A percentile compares a stretch with the other conserved stretches of the same genome.
These are phyloP conservation scores for Malassezia caprae DNA, from an alignment of 1,284 basidiomycete species.

Conservation along the genomic window DNA sequence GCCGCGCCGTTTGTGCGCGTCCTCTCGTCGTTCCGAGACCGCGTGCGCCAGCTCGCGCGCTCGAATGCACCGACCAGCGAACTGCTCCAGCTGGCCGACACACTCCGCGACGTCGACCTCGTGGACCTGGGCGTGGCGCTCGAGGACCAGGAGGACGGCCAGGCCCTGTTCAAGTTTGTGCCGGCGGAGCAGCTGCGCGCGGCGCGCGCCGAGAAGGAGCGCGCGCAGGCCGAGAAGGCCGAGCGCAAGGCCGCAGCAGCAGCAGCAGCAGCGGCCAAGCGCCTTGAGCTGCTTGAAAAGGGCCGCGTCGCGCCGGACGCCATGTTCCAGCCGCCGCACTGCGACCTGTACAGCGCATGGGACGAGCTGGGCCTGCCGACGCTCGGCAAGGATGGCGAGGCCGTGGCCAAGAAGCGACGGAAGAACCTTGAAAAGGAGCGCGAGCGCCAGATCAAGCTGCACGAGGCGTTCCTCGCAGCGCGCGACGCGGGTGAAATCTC, in stretches of 20 bases:
- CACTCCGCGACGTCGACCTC: constrained; percentile 76
- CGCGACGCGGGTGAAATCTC: constrained; percentile 29
- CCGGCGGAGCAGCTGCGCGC: constrained; percentile 70
- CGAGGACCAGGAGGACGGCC: constrained; percentile 82
- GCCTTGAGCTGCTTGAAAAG: constrained; percentile 69
- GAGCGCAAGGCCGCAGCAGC: constrained; percentile 67
- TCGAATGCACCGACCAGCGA: constrained; percentile 27
- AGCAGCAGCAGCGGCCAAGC: constrained; percentile 64
- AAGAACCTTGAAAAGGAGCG: constrained; percentile 77
- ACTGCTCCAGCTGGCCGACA: constrained; percentile 55
- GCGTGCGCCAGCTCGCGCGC: constrained; percentile 73
- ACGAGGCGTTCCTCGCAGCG: constrained; percentile 38
- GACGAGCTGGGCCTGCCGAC: constrained; percentile 73
- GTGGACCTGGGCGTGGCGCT: constrained; percentile 86
- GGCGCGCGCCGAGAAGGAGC: constrained; percentile 81
- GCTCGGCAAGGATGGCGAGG: constrained; percentile 70
- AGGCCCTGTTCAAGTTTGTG: constrained; percentile 74
- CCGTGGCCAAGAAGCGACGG: constrained; percentile 67
- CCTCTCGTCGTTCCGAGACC: constrained; percentile 82
- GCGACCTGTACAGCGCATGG: constrained; percentile 52
- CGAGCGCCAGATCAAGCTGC: constrained; percentile 55
- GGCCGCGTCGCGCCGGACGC: constrained; percentile 65
- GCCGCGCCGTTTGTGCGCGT: constrained; percentile 80
- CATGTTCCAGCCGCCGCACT: constrained; percentile 60
- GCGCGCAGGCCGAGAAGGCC: constrained; percentile 63